Conservation (phyloP, 805 yeast species). For the Candida golubevii region DNA sequence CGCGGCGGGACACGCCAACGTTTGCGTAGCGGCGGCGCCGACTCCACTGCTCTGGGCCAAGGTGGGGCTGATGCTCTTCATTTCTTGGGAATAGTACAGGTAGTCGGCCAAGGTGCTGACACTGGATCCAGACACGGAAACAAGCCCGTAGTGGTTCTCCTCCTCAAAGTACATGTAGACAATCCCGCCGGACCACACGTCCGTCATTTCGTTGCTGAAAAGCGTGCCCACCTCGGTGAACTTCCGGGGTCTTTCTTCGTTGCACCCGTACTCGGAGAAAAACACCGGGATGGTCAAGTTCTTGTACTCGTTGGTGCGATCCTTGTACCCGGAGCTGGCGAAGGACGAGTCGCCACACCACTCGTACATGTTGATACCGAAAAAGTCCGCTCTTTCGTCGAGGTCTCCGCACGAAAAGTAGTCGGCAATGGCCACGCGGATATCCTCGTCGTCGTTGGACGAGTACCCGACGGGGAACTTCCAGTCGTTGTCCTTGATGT, state of each 20-base stretch:
- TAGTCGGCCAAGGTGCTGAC: slow-evolving; percentile 64
- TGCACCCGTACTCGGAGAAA: slow-evolving; percentile 90
- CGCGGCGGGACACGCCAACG: slow-evolving; percentile 59
- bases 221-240: slow-evolving; percentile 72
- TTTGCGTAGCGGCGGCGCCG: slow-evolving; percentile 24
- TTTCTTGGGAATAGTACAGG: slow-evolving; percentile 24
- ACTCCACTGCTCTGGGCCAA: slow-evolving; percentile 21
- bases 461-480: slow-evolving; percentile 92
- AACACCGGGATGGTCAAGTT: slow-evolving; percentile 76
- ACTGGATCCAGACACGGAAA: slow-evolving; percentile 43
- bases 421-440: slow-evolving; percentile 74
- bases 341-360: slow-evolving; percentile 75
- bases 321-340: slow-evolving; percentile 60
- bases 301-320: slow-evolving; percentile 65
- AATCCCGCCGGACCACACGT: slow-evolving; percentile 92
- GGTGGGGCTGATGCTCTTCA: slow-evolving; percentile 43
- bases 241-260: slow-evolving; percentile 63
- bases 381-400: slow-evolving; percentile 67
- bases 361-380: slow-evolving; percentile 83
- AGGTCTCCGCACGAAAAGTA: slow-evolving; percentile 79
- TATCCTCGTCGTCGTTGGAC: slow-evolving; percentile 80
- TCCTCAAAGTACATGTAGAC: slow-evolving; percentile 90
- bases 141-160: slow-evolving; percentile 77
- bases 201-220: slow-evolving; percentile 69
- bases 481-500: slow-evolving; percentile 52